Evolutionary conservation across 108 stramenopile genomes (phyloP), one percentile per base, ranked within the genome.

Genomic region (Cyclotella choctawhatcheeana): DNA sequence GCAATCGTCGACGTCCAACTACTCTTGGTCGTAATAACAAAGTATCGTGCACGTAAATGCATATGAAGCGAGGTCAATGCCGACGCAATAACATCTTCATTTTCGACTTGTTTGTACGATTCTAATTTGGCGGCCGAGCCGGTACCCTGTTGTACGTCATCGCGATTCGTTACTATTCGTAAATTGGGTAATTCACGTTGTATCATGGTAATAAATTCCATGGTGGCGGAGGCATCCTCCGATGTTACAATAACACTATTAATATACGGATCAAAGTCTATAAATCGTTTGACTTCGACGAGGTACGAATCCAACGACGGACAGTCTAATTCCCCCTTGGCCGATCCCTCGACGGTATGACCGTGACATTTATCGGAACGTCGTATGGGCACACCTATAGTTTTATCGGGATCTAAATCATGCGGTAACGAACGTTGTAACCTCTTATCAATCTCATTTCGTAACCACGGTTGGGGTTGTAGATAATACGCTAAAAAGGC

Each of bases 1-100:
- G 77, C 69, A 25, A 78, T 78, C 14, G 69, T 78, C 10, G 64
- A 59, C 5, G 77, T 78, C 77, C 77, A 78, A 8, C 69, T 78
- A 12, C 69, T 71, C 44, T 58, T 59, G 13, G 77, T 66, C 7
- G 77, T 78, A 0, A 78, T 52, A 12, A 78, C 77, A 34, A 78
- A 71, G 37, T 78, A 78, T 26, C 70, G 33, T 8, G 77, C 77
- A 0, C 77, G 30, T 16, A 78, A 32, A 22, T 78, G 77, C 58
- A 78, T 31, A 40, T 78, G 77, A 55, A 78, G 47, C 0, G 64
- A 66, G 16, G 77, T 59, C 1, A 78, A 25, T 3, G 77, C 77
- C 0, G 70, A 35, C 25, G 71, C 58, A 12, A 78, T 70, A 48
- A 54, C 50, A 20, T 34, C 70, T 66, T 78, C 71, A 44, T 45